phyloP scores from a whole-genome alignment of 2,329 filamentous ascomycete genomes.

The Epichloe aotearoae region DNA sequence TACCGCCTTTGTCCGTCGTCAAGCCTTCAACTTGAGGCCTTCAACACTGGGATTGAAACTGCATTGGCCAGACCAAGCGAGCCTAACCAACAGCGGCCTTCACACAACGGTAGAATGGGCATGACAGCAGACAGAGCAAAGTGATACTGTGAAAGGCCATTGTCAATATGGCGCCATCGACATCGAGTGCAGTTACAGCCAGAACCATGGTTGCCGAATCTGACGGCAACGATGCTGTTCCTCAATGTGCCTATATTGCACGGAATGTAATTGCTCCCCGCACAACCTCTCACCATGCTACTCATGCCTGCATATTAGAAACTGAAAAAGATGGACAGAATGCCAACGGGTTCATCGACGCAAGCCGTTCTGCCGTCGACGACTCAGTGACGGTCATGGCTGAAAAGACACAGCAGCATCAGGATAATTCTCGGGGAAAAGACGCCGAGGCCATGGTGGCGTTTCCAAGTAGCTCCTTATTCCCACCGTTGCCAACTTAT shows the following conservation, averaged over 20 bases:
- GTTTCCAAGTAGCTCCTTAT: conserved; percentile 57
- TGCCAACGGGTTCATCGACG: not conserved
- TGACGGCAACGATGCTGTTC: not conserved
- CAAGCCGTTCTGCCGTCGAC: not conserved
- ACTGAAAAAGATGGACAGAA: not conserved
- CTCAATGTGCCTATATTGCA: not conserved
- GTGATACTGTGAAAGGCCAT: not conserved
- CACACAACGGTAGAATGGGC: not conserved
- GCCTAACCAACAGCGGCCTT: not conserved
- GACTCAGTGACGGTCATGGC: conserved; percentile 36
- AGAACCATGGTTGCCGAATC: not conserved
- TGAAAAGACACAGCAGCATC: not conserved
- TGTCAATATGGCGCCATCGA: not conserved
- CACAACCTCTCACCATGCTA: too few relatives aligned
- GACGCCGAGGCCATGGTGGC: not conserved
- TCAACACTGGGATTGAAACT: too few relatives aligned
- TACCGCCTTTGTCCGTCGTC: too few relatives aligned
- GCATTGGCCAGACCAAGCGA: too few relatives aligned
- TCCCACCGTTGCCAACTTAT: conserved; percentile 73
- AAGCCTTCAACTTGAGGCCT: too few relatives aligned
- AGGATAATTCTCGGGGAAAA: not conserved
- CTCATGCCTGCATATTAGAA: not conserved
- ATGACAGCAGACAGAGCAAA: not conserved
- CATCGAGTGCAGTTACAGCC: not conserved
- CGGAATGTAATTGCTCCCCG: not conserved